Evolutionary conservation across 306 rosid genomes (phyloP), one percentile per base, ranked within the genome.

Genomic region (Astragalus membranaceus): DNA sequence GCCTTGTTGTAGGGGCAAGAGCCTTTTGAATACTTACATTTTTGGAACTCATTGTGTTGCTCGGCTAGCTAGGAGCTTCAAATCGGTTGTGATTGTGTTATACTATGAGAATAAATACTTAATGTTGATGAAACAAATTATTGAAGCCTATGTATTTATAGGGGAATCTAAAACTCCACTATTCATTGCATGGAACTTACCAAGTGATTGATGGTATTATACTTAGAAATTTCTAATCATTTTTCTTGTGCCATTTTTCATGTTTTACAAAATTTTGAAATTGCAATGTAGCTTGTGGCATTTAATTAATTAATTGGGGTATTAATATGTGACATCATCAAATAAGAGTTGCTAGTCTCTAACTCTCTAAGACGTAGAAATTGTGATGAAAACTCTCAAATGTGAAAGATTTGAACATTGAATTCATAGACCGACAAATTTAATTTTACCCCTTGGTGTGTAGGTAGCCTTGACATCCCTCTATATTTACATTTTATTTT

Each of bases 1-100:
- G 75, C 75, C 67, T 70, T 30, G 75, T 44, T 4, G 57, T 46
- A 10, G n/a, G 46, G 46, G 43, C 13, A 30, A 70, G 53, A 39
- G n/a, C 6, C 0, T 46, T 44, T 3, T 32, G 35, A 70, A 70
- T 42, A 46, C 6, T 56, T 29, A 41, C 8, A 3, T 33, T 60
- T 32, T 58, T 32, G 57, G 41, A 46, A 71, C 67, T 71, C 75
- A 71, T 70, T 30, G 20, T 70, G 30, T 0, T 26, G 30, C 30
- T 3, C 1, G 2, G 53, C 23, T 46, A 2, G 67, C 29, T 41
- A 61, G 32, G 0, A 26, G 43, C 26, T 64, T 29, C 29, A 46
- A 46, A 29, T 41, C 41, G 57, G 29, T 29, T 47, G 7, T 12
- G 44, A 12, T 14, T 43, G 5, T 64, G 1, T 63, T 20, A 20